Percentiles rank a stretch among this genome's conserved stretches.
phyloP scores from a whole-genome alignment of 495 filamentous ascomycete genomes.

The Podospora comata region DNA sequence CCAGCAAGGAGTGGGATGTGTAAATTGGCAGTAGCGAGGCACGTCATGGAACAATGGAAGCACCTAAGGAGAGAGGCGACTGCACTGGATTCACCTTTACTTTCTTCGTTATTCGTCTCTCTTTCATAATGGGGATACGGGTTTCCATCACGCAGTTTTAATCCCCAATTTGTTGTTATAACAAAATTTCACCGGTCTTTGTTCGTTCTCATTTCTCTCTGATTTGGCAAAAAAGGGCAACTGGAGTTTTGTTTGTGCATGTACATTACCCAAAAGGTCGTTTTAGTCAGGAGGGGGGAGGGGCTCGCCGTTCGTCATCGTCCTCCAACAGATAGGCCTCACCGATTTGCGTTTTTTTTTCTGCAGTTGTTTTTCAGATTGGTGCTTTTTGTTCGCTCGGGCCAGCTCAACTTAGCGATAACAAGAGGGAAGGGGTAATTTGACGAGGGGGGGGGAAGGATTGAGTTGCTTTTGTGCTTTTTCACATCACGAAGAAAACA shows the following conservation, averaged over 20 bases:
- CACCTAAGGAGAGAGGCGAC: not conserved
- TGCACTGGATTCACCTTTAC: not conserved
- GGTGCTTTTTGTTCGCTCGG: not conserved
- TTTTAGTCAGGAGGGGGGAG: not conserved
- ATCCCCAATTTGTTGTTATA: not conserved
- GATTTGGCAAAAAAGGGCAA: not conserved
- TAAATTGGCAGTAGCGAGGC: constrained; percentile 21
- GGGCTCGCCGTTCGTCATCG: no score
- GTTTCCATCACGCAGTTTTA: not conserved
- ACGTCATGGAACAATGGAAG: not conserved
- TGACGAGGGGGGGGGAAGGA: not conserved
- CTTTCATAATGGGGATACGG: not conserved
- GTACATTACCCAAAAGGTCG: not conserved
- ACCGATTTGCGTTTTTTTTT: not conserved
- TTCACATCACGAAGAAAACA: not conserved
- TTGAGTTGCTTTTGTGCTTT: not conserved
- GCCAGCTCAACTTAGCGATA: no score
- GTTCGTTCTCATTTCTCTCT: not conserved
- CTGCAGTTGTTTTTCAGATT: not conserved
- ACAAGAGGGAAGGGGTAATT: not conserved
- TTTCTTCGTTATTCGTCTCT: not conserved
- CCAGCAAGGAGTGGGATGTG: constrained; percentile 52
- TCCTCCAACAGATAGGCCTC: not conserved
- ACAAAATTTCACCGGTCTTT: not conserved
- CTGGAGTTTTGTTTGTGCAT: not conserved